A percentile compares a stretch with the other conserved stretches of the same genome.
These are phyloP conservation scores for Boletus smithii DNA, from an alignment of 1,284 basidiomycete species.

Conservation along the genomic window DNA sequence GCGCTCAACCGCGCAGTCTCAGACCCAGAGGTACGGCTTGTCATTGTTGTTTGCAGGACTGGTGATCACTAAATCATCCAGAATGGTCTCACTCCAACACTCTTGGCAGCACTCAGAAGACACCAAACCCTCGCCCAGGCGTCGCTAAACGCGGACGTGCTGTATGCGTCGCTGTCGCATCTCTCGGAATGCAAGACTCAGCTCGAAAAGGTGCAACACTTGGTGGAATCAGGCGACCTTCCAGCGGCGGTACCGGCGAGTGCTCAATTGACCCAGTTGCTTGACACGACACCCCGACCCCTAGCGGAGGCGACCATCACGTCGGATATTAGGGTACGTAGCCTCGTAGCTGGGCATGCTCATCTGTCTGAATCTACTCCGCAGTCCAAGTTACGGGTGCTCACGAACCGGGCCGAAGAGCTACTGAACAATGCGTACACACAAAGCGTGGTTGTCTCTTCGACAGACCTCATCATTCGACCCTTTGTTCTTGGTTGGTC, in stretches of 20 bases:
- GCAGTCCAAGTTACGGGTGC: conserved; percentile 53
- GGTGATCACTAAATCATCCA: conserved; percentile 31
- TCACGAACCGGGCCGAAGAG: conserved; percentile 62
- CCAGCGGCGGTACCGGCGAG: conserved; percentile 53
- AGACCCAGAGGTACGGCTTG: conserved; percentile 49
- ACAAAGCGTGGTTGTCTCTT: conserved; percentile 51
- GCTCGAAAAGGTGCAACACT: conserved; percentile 40
- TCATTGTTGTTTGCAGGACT: neutral
- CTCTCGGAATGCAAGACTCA: conserved; percentile 49
- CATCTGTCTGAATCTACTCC: conserved; percentile 5
- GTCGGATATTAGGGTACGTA: conserved; percentile 54
- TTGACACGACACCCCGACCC: conserved; percentile 51
- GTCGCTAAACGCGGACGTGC: conserved; percentile 49
- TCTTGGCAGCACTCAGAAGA: conserved; percentile 48
- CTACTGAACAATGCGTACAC: conserved; percentile 67
- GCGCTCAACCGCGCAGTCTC: conserved; percentile 48
- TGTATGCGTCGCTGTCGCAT: conserved; percentile 50
- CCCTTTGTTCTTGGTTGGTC: conserved; percentile 55
- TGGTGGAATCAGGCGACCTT: conserved; percentile 56
- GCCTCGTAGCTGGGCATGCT: neutral
- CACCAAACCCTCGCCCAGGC: conserved; percentile 63
- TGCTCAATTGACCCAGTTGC: conserved; percentile 40
- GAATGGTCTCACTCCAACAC: conserved; percentile 62
- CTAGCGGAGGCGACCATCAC: conserved; percentile 51
- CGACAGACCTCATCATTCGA: conserved; percentile 47